Evolutionary conservation across 805 yeast genomes (phyloP).

Genomic region (Lipomyces orientalis): DNA sequence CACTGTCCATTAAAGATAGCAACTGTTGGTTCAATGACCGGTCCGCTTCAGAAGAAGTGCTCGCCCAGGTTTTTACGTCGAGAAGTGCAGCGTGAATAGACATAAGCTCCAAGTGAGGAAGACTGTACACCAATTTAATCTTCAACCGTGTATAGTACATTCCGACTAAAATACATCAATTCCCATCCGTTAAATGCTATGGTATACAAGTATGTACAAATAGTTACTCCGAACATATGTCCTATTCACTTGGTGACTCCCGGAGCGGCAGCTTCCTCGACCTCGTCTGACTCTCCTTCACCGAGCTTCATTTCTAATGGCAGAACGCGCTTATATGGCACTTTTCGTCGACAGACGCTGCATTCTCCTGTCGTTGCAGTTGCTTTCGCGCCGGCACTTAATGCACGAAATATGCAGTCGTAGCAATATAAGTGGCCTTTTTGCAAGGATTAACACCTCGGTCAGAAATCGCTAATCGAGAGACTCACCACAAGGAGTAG

Average conservation of each 20-base stretch:
- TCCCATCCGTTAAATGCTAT: background rate
- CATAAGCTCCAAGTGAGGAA: background rate
- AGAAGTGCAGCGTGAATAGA: background rate
- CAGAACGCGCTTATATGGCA: slow-evolving; percentile 41
- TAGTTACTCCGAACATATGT: background rate
- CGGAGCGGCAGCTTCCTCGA: slow-evolving; percentile 8
- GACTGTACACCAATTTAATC: background rate
- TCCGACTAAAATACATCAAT: background rate
- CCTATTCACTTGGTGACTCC: background rate
- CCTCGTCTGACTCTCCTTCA: slow-evolving; percentile 18
- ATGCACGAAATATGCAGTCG: slow-evolving; percentile 46
- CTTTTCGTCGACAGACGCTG: slow-evolving; percentile 45
- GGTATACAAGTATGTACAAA: background rate
- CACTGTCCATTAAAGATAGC: background rate
- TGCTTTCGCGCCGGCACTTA: slow-evolving; percentile 41
- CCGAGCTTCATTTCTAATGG: slow-evolving; percentile 41
- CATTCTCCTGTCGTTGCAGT: slow-evolving; percentile 44
- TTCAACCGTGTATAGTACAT: background rate
- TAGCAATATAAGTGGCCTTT: slow-evolving; percentile 46
- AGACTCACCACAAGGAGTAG: slow-evolving; percentile 46
- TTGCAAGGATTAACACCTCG: background rate
- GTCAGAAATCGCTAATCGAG: background rate
- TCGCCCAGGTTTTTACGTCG: background rate
- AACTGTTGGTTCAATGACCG: background rate
- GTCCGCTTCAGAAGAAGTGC: background rate